Evolutionary conservation across 306 rosid genomes (phyloP).

Genomic region (Cucurbita ficifolia): DNA sequence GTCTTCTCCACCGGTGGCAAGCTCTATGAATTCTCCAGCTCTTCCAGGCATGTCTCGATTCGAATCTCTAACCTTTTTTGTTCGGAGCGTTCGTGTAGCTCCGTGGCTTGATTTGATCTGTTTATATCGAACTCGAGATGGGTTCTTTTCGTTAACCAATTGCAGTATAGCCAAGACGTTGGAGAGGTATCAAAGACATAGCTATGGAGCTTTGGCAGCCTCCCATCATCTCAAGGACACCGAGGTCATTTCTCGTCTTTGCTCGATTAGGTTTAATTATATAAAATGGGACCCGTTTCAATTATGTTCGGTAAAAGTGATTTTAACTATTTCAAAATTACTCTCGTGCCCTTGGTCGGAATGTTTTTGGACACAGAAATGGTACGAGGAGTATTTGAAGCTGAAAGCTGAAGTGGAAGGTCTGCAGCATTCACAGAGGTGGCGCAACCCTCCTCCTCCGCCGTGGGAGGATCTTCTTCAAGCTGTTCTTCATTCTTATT

Average conservation of each 20-base stretch:
- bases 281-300: not conserved
- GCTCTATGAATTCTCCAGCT: conserved; percentile 73
- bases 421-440: conserved; percentile 62
- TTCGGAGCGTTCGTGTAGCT: not conserved
- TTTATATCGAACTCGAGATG: no score
- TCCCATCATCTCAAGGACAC: conserved; percentile 33
- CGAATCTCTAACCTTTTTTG: not conserved
- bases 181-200: conserved; percentile 49
- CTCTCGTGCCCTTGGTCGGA: no score
- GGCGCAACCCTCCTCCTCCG: no score
- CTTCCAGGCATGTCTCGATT: conserved; percentile 20
- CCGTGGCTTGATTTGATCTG: no score
- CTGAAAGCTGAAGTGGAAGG: conserved; percentile 46
- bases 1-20: conserved; percentile 67
- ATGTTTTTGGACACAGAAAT: conserved; percentile 23
- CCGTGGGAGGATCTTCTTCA: no score
- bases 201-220: conserved; percentile 41
- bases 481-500: no score
- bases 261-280: not conserved
- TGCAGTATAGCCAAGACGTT: conserved; percentile 56
- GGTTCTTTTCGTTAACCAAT: not conserved
- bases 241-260: conserved; percentile 24
- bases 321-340: no score
- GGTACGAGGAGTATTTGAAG: conserved; percentile 55
- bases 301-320: no score